Evolutionary conservation across 352 stramenopile genomes (phyloP), one percentile per base, ranked within the genome.

Genomic region (Phytopythium litorale): DNA sequence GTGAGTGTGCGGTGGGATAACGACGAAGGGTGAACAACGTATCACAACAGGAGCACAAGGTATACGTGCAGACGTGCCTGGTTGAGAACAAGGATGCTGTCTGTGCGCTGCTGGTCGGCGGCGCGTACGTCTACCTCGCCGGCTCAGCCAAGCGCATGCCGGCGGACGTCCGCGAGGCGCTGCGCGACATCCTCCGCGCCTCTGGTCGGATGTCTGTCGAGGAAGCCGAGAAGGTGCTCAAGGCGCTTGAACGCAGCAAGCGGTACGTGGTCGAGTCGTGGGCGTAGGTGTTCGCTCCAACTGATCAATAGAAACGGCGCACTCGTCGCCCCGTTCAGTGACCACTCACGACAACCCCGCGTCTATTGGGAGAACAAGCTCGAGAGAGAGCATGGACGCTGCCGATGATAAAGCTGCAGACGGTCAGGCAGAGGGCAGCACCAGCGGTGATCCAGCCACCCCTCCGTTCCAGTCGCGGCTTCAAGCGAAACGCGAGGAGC

Each of bases 91-190:
- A 92, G 63, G 70, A 89, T 25, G 52, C 67, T 8, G 73, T 96
- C 0, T 95, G 81, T 50, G 64, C 87, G 38, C 75, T 91, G 48
- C 76, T 94, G 21, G 75, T 90, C 32, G 77, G 78, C 8, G 81
- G 84, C 3, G 69, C 66, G 13, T 87, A 84, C 54, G 76, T 94
- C 40, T 97, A 89, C 63, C 87, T 98, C 23, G 87, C 87, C 1
- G 93, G 92, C 9, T 96, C 86, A 1, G 90, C 92, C 7, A 98
- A 97, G 66, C 85, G 83, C 42, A 98, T 98, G 92, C 92, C 91
- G 1, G 85, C 67, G 18, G 92, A 98, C 52, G 91, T 98, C 7
- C 87, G 93, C 65, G 86, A 97, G 59, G 85, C 89, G 32, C 60
- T 98, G 12, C 74, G 85, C n/a, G 84, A 94, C 33, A 95, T 96